A percentile compares a stretch with the other conserved stretches of the same genome.
phyloP scores from a whole-genome alignment of 257 asterid species.

The Osmanthus fragrans region DNA sequence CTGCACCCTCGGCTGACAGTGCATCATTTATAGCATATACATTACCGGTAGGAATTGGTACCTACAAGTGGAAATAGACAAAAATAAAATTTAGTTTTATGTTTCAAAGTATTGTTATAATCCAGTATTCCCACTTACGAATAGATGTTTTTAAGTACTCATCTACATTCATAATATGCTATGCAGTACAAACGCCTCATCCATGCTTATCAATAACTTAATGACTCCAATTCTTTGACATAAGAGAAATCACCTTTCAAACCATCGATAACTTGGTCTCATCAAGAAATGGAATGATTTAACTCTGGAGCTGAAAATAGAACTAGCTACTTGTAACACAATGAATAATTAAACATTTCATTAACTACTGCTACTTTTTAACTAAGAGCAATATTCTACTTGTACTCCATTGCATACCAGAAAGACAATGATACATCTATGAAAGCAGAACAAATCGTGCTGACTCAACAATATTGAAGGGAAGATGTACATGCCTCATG shows the following conservation, averaged over 20 bases:
- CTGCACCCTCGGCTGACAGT: slow-evolving; percentile 86
- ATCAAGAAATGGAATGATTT: neutral
- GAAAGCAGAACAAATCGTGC: neutral
- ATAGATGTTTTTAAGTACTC: neutral
- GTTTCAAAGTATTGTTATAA: too few relatives aligned
- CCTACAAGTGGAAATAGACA: slow-evolving; percentile 36
- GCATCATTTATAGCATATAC: slow-evolving; percentile 86
- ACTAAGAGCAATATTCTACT: neutral
- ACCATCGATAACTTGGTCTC: neutral
- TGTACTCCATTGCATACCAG: neutral
- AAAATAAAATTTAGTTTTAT: too few relatives aligned
- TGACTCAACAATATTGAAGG: neutral
- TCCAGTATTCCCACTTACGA: neutral
- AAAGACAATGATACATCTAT: neutral
- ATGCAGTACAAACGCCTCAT: neutral
- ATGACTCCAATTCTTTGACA: neutral
- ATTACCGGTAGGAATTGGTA: slow-evolving; percentile 80
- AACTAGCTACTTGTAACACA: neutral
- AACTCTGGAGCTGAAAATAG: neutral
- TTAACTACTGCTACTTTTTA: neutral
- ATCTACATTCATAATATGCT: neutral
- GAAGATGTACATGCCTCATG: neutral
- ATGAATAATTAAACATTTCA: neutral
- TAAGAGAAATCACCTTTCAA: neutral
- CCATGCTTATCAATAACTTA: neutral